Percentiles rank a stretch among this genome's conserved stretches.
Conservation (phyloP, 257 asterid species). For the Primulina tabacum region DNA sequence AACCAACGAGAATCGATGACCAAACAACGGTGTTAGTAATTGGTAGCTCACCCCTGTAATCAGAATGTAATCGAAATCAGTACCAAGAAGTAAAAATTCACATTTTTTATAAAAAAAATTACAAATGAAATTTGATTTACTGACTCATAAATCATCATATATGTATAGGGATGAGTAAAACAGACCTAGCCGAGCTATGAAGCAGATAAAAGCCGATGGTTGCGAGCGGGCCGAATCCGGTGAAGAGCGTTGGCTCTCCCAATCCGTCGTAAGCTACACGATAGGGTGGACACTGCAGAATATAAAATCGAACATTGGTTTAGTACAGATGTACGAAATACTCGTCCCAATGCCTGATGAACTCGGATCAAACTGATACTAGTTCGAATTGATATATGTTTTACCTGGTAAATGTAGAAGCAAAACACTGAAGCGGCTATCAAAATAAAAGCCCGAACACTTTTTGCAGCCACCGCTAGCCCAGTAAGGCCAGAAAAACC, state of each 20-base stretch:
- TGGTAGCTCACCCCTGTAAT: slow-evolving; percentile 40
- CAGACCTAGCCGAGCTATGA: slow-evolving; percentile 40
- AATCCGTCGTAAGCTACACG: slow-evolving; percentile 32
- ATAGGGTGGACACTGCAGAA: slow-evolving; percentile 56
- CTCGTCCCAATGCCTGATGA: too few species aligned
- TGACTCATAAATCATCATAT: too few species aligned
- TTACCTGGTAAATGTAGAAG: slow-evolving; percentile 60
- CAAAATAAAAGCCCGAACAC: slow-evolving; percentile 37
- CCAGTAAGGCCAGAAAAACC: slow-evolving; percentile 45
- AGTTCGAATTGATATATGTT: neutral
- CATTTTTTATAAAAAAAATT: too few species aligned
- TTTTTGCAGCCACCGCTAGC: slow-evolving; percentile 42
- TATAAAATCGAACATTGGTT: too few species aligned
- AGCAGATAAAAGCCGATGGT: slow-evolving; percentile 34
- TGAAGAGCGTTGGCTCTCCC: slow-evolving; percentile 28
- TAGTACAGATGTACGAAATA: neutral
- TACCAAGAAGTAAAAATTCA: neutral
- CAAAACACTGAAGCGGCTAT: slow-evolving; percentile 45
- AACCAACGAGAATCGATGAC: slow-evolving; percentile 55
- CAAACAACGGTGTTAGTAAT: slow-evolving; percentile 40
- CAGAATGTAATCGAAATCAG: slow-evolving; percentile 2
- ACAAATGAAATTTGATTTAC: neutral
- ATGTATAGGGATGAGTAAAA: neutral
- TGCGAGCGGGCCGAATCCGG: slow-evolving; percentile 28
- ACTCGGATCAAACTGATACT: neutral